A percentile compares a stretch with the other conserved stretches of the same genome.
These are phyloP conservation scores for Diaporthe eres DNA, from an alignment of 2,329 filamentous ascomycete species.

Conservation along the genomic window DNA sequence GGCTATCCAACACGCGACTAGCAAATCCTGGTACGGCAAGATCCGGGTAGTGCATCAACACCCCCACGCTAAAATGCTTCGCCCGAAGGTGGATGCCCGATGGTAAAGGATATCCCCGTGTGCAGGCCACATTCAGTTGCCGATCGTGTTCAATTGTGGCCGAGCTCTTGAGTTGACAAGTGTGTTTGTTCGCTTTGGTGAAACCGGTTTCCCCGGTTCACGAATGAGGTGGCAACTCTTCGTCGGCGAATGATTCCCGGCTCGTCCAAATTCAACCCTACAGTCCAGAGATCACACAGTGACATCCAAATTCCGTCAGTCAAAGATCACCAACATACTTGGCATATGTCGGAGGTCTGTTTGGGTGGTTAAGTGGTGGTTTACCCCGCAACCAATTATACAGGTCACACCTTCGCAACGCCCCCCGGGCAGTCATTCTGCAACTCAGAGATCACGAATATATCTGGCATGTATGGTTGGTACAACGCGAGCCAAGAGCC, in stretches of 20 bases:
- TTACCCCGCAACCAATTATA: too few species aligned
- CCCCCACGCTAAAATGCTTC: background rate
- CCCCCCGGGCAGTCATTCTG: background rate
- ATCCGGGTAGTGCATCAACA: conserved; percentile 1
- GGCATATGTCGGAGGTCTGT: too few species aligned
- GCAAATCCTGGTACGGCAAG: background rate
- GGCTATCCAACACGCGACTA: background rate
- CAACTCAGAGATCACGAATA: background rate
- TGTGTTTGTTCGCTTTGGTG: background rate
- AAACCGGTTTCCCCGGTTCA: background rate
- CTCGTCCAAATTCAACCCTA: conserved; percentile 3
- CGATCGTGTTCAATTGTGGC: background rate
- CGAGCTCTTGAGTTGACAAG: background rate
- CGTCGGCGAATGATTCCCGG: conserved; percentile 8
- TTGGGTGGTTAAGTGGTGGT: too few species aligned
- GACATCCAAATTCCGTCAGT: background rate
- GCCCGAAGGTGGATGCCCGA: background rate
- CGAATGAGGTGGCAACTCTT: background rate
- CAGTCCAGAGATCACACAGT: background rate
- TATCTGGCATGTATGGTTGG: background rate
- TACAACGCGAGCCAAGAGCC: background rate
- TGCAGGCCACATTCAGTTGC: background rate
- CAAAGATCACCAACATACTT: background rate
- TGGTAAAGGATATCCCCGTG: background rate
- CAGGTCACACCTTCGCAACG: too few species aligned